phyloP scores from a whole-genome alignment of 1,284 basidiomycete genomes.

The Melampsora americana region DNA sequence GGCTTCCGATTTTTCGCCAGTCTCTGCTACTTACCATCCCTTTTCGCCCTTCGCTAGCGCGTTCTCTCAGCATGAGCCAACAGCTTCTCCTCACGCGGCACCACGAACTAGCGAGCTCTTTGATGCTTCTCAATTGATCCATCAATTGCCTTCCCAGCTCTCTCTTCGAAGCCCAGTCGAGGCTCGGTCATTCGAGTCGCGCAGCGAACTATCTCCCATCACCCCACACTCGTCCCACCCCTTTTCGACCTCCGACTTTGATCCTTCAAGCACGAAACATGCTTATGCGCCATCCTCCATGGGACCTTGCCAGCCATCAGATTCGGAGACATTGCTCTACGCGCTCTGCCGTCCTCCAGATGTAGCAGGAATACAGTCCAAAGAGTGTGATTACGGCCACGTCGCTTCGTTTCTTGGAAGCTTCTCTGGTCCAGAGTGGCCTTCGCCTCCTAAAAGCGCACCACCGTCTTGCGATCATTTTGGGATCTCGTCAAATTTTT shows the following conservation, averaged over 20 bases:
- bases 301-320: not conserved
- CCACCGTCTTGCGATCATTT: not conserved
- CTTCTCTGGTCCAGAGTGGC: not conserved
- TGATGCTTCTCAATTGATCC: not conserved
- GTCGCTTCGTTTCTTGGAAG: slow-evolving; percentile 1
- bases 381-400: not conserved
- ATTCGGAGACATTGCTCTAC: not conserved
- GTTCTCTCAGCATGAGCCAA: not conserved
- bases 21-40: not conserved
- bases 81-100: not conserved
- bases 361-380: not conserved
- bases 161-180: not conserved
- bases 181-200: not conserved
- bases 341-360: not conserved
- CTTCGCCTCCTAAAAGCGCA: not conserved
- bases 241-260: not conserved
- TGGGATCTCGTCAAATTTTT: not conserved
- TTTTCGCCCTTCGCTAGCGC: not conserved
- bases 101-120: not conserved
- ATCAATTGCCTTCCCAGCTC: not conserved
- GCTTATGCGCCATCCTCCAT: not conserved
- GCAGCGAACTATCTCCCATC: not conserved
- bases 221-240: not conserved
- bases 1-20: not conserved
- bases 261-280: not conserved